phyloP scores from a whole-genome alignment of 108 stramenopile genomes.

The Skeletonema potamos region DNA sequence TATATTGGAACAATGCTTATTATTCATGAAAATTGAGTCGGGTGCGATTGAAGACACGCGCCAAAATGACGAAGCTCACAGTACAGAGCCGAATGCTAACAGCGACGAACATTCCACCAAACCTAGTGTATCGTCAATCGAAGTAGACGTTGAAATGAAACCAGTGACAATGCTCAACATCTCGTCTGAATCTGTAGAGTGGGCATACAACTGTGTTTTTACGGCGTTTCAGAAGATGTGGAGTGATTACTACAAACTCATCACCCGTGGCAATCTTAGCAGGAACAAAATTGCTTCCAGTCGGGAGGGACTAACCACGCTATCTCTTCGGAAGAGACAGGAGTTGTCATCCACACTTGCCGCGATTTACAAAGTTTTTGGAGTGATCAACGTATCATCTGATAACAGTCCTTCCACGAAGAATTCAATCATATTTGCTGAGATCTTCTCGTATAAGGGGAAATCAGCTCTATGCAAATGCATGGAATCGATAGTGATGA shows the following conservation, averaged over 20 bases:
- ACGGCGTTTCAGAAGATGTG: slow-evolving; percentile 16
- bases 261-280: background rate
- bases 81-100: background rate
- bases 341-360: background rate
- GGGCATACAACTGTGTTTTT: slow-evolving; percentile 17
- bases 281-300: background rate
- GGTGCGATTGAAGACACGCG: background rate
- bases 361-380: slow-evolving; percentile 19
- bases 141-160: background rate
- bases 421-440: background rate
- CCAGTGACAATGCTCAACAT: slow-evolving; percentile 9
- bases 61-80: background rate
- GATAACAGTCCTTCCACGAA: background rate
- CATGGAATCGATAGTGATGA: slow-evolving; percentile 18
- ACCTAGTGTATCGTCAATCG: background rate
- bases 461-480: slow-evolving; percentile 28
- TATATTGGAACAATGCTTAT: slow-evolving; percentile 14
- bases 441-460: slow-evolving; percentile 14
- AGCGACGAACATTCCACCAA: background rate
- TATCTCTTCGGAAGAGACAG: slow-evolving; percentile 3
- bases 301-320: background rate
- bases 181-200: background rate
- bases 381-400: background rate
- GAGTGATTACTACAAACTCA: slow-evolving; percentile 24
- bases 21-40: background rate